Conservation (phyloP, 148 eudicot species). For the Amaranthus cruentus region DNA sequence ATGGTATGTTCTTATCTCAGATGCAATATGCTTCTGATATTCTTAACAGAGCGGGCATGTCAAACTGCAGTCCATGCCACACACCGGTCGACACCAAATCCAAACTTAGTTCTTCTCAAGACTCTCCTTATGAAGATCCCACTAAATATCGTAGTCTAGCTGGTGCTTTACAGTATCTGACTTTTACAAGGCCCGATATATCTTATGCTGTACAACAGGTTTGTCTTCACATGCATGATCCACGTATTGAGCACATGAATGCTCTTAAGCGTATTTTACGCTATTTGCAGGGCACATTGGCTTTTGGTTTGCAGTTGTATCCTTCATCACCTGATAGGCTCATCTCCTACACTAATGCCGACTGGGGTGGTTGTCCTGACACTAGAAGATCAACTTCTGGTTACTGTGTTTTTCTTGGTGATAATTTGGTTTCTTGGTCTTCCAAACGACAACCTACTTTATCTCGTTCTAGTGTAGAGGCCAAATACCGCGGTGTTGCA, state of each 20-base stretch:
- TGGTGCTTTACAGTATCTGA: too few species aligned
- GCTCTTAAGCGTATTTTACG: too few species aligned
- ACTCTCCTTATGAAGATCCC: background rate
- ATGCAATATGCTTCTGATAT: background rate
- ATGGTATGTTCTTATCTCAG: background rate
- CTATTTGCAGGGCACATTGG: background rate
- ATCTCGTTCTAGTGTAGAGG: background rate
- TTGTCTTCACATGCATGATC: too few species aligned
- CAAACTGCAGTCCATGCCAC: background rate
- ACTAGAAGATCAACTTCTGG: too few species aligned
- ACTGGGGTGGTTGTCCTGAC: too few species aligned
- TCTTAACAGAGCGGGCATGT: background rate
- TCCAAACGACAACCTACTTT: background rate
- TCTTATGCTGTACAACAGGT: too few species aligned
- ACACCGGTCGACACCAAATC: slow-evolving; percentile 1
- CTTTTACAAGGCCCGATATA: too few species aligned
- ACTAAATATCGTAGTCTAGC: background rate
- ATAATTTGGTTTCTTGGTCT: background rate
- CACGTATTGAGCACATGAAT: too few species aligned
- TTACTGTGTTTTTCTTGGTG: background rate
- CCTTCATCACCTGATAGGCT: too few species aligned
- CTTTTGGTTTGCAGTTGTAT: background rate
- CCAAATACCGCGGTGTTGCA: slow-evolving; percentile 1
- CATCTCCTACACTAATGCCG: background rate
- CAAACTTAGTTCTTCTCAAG: background rate